Evolutionary conservation across 345 rosid genomes (phyloP).

Genomic region (Gossypium arboreum): DNA sequence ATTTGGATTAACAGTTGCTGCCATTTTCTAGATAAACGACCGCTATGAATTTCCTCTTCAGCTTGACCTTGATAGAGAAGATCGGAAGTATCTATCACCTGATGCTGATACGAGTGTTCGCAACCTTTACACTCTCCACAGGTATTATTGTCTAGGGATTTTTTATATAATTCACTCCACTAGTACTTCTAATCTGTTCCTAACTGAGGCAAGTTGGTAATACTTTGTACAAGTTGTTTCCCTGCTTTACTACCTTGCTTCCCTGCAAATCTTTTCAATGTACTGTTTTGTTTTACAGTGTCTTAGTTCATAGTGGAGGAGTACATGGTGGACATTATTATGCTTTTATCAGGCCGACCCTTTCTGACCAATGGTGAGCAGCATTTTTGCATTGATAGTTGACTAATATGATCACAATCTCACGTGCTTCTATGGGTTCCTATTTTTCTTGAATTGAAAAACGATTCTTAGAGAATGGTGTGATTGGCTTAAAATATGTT

Average conservation of each 20-base stretch:
- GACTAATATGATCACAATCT: slow-evolving; percentile 1
- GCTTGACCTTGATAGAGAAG: slow-evolving; percentile 60
- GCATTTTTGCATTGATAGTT: slow-evolving; percentile 5
- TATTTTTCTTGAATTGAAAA: neutral
- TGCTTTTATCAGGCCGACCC: slow-evolving; percentile 91
- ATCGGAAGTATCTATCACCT: slow-evolving; percentile 57
- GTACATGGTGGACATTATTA: slow-evolving; percentile 98
- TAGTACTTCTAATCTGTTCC: neutral
- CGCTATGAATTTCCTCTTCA: slow-evolving; percentile 66
- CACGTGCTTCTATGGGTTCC: neutral
- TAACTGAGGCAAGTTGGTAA: neutral
- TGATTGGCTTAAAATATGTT: neutral
- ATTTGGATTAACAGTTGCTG: neutral
- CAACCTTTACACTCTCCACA: slow-evolving; percentile 60
- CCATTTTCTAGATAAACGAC: slow-evolving; percentile 48
- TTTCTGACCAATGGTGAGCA: slow-evolving; percentile 82
- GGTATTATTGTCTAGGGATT: slow-evolving; percentile 23
- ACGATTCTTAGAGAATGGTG: neutral
- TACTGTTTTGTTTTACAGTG: slow-evolving; percentile 42
- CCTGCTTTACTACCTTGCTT: neutral
- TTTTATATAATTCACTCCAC: neutral
- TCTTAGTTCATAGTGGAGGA: slow-evolving; percentile 96
- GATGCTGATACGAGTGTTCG: slow-evolving; percentile 56
- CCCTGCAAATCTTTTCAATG: neutral
- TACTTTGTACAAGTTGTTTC: neutral